Base-by-base conservation (phyloP, 202 grass and related monocot genomes). In the Panicum hallii region DNA sequence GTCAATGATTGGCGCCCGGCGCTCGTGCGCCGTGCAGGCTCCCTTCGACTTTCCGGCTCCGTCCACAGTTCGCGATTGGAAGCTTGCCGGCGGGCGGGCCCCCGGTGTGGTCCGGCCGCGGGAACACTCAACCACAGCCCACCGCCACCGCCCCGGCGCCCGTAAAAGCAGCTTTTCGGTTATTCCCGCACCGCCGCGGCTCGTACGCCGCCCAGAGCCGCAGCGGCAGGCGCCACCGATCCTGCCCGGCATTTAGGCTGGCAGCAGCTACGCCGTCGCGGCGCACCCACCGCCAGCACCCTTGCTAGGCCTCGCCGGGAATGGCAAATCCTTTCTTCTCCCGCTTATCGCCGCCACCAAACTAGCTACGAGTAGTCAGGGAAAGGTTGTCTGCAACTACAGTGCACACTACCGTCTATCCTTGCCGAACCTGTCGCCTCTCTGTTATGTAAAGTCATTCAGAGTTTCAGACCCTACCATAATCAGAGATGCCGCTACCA, bases 11-110 rank as follows among this genome's bases (percentile, higher is more conserved):
- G 79, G 23, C 53, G 22, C 7, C 2, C 11, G 13, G 56, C 42
- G 50, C 50, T 67, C 71, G 61, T 68, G 56, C 87, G 15, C 81
- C 87, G 81, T 80, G 82, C 77, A 63, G 67, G 67, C 45, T n/a
- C 20, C 16, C 64, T 42, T 60, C 32, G 14, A 32, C 69, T 69
- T 79, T 88, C 77, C 17, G 17, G 74, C 19, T 14, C 45, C 20
- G 20, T 14, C 68, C 4, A 75, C 61, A 86, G 88, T 77, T 66
- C 14, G 36, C 20, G 63, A 72, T 60, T 60, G 78, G 78, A 78
- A 49, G 72, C 77, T 40, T 41, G 73, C 72, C 49, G 77, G n/a
- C 17, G 6, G 44, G 71, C 58, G 12, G 44, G 68, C 2, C 22
- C 67, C 40, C 72, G 34, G 43, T 5, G 70, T 76, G 82, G 69